Evolutionary conservation across 169 alveolate species (phyloP).

Genomic region (Pseudocohnilembus persalinus): DNA sequence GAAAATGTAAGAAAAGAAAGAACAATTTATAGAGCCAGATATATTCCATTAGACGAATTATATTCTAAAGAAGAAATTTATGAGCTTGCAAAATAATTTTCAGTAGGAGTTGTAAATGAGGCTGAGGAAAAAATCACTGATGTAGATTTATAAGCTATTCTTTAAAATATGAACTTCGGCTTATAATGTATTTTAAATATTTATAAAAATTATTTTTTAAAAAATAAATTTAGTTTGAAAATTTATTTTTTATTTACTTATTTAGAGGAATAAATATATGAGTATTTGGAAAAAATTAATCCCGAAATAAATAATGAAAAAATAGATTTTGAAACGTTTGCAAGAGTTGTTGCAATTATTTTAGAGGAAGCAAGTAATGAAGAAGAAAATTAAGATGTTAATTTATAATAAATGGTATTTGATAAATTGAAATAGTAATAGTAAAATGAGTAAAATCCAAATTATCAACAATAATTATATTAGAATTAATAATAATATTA

Average conservation of each 20-base stretch:
- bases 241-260: no score
- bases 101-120: slow-evolving; percentile 51
- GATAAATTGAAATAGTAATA: slow-evolving; percentile 1
- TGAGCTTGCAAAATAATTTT: slow-evolving; percentile 55
- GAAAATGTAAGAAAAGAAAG: slow-evolving; percentile 62
- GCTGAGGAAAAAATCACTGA: slow-evolving; percentile 48
- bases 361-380: slow-evolving; percentile 50
- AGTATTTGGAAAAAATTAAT: slow-evolving; percentile 25
- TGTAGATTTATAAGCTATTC: slow-evolving; percentile 45
- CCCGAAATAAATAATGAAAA: slow-evolving; percentile 33
- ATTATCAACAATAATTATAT: neutral
- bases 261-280: slow-evolving; percentile 47
- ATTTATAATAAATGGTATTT: slow-evolving; percentile 5
- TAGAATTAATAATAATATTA: no score
- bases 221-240: slow-evolving; percentile 30
- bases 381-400: slow-evolving; percentile 1
- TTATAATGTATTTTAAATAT: slow-evolving; percentile 34
- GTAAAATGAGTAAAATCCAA: neutral
- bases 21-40: slow-evolving; percentile 63
- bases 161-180: slow-evolving; percentile 58
- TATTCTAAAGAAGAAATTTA: slow-evolving; percentile 56
- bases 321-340: slow-evolving; percentile 60
- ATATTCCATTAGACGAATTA: slow-evolving; percentile 69
- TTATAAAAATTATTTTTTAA: slow-evolving; percentile 24
- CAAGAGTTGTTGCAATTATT: slow-evolving; percentile 67